A percentile compares a stretch with the other conserved stretches of the same genome.
Conservation (phyloP, 169 alveolate species). For the Eimeria acervulina region DNA sequence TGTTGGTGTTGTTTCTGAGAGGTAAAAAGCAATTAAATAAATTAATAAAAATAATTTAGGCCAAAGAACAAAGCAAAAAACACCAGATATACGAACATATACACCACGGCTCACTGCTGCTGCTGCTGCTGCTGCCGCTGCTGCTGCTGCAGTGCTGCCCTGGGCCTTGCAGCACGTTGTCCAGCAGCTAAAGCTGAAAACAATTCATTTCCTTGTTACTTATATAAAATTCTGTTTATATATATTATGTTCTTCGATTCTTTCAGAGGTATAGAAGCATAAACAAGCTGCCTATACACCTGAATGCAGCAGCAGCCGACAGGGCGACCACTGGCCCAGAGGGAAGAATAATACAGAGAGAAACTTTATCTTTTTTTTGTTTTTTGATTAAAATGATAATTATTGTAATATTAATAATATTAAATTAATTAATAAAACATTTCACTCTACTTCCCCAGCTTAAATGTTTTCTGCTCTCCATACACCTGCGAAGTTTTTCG, state of each 20-base stretch:
- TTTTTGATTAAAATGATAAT: too few species aligned
- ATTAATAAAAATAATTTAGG: too few species aligned
- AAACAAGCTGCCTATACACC: not conserved
- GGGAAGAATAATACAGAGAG: not conserved
- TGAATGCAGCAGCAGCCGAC: not conserved
- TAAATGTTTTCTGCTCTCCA: too few species aligned
- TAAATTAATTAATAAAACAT: not conserved
- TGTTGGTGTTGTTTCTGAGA: too few species aligned
- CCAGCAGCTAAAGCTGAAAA: not conserved
- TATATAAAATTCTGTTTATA: not conserved
- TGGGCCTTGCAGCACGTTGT: not conserved
- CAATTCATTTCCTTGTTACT: not conserved
- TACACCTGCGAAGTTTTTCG: too few species aligned
- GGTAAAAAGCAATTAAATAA: too few species aligned
- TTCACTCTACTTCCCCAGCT: too few species aligned
- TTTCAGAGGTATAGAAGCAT: not conserved
- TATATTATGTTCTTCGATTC: not conserved
- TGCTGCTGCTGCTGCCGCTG: not conserved
- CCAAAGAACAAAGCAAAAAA: too few species aligned
- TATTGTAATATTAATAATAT: not conserved
- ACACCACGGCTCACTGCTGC: not conserved
- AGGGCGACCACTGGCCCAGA: not conserved
- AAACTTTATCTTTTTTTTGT: too few species aligned
- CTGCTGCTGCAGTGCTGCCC: not conserved
- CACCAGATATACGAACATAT: too few species aligned